Evolutionary conservation across 2,329 filamentous ascomycete species (phyloP), one percentile per base, ranked within the genome.

Genomic region (Colletotrichum salicis): DNA sequence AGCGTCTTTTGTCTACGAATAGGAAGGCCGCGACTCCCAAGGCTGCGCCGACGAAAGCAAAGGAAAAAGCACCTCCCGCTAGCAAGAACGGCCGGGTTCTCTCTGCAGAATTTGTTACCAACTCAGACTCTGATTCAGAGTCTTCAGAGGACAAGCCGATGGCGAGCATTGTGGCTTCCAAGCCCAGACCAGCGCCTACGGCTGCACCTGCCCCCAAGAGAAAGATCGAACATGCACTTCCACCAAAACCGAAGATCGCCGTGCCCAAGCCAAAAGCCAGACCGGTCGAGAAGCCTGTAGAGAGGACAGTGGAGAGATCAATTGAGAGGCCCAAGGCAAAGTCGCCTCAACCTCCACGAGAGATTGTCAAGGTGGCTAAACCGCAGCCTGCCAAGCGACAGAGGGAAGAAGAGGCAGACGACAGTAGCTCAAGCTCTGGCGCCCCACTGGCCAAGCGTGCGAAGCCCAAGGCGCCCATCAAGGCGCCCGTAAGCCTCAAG

Each of bases 381-480:
- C 77, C 79, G 37, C 78, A 81, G 33, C 69, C 75, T 12, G 73
- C 75, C 52, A 91, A 92, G 80, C 87, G 89, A 41, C 77, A 84
- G 2, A 86, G 87, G 1, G 88, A 88, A 52, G 80, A 84, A 55
- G 85, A 86, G 8, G 84, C 84, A 33, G 79, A 84, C 58, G 84
- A 86, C 6, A 88, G 88, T 68, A 89, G 87, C 75, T 90, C 88
- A 2, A 90, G 88, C 79, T 90, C 89, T 0, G 87, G 87, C 15
- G 87, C 86, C 12, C 88, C 88, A 3, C 80, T 90, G 12, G 87
- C 84, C 76, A 90, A 90, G 80, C 85, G 88, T n/a, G 81, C 86
- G 75, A 89, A 89, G 81, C 80, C 84, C 27, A 86, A 84, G 77
- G 84, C 84, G 68, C 78, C 83, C 5, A 72, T 82, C 45, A 83